Evolutionary conservation across 768 basidiomycete species (phyloP), one percentile per base, ranked within the genome.

Genomic region (Suillus lakei): DNA sequence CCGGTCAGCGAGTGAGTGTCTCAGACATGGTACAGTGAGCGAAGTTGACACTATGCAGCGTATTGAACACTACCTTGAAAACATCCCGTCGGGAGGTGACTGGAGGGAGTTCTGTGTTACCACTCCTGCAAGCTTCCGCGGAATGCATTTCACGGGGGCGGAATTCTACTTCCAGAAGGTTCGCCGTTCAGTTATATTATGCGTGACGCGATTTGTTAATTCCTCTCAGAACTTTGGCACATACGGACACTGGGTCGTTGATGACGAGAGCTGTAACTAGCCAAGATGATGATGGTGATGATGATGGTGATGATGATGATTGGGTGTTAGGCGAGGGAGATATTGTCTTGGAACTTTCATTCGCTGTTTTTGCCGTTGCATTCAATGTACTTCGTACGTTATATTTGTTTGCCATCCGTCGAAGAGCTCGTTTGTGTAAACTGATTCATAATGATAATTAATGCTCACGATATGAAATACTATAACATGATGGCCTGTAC

Each of bases 41-140:
- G n/a, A 12, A 56, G 23, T 13, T 61, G 18, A 38, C 23, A 13
- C 21, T 43, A 23, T 21, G 28, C 54, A 78, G 76, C 71, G 69
- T 30, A 70, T 77, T 61, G 74, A 78, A 23, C 72, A 75, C 2
- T 73, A 69, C 54, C 58, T 79, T 7, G 70, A 72, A 13, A 72
- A 74, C n/a, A 67, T 79, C 13, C 76, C 72, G 5, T 8, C 10
- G 13, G 73, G 76, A 12, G 60, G 69, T n/a, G 72, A 73, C 28
- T 79, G 77, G 76, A 67, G 67, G 12, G 69, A 72, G 58, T 74
- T 78, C 55, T 78, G 77, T 60, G 73, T 76, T 21, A 77, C 76
- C 10, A 78, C 77, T 2, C 77, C 77, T 0, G 71, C 61, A 1
- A 61, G 39, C n/a, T 76, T 78, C 64, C 64, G 12, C 15, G 68